Base-by-base conservation (phyloP, 495 filamentous ascomycete species). In the Xylaria sp. region DNA sequence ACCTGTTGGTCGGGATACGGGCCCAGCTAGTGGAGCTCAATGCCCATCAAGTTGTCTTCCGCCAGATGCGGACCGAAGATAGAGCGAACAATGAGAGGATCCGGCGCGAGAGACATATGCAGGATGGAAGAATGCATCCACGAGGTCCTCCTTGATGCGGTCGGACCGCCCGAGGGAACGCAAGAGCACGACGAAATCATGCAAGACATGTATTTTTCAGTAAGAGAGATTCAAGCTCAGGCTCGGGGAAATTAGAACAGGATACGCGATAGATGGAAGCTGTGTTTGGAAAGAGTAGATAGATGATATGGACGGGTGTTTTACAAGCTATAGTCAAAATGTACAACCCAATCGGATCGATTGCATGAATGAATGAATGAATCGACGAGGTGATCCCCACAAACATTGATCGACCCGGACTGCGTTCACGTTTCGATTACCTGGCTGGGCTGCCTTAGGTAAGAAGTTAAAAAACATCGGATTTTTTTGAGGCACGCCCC, bases 61-160 rank as follows among this genome's bases (percentile, higher is more conserved):
- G 58, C 40, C 33, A 37, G 57, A 73, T 74, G 72, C 74, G 70
- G 76, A 53, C 70, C 0, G 70, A 78, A 21, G 76, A 74, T n/a
- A 72, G 48, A n/a, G 24, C 26, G 17, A 50, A n/a, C 9, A 48
- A 69, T 1, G n/a, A 52, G 21, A 7, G 14, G 48, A 40, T 62
- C 12, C 46, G 62, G 43, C 26, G 50, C 15, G 37, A 68, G 40
- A 68, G 40, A n/a, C 21, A 33, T 55, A 46, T 67, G 11, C 40
- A 31, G 40, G 24, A 44, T 31, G 19, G 35, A 19, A n/a, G 19
- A 61, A 19, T 41, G 24, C 21, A 5, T 61, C 2, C 12, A 62
- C 44, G 55, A 50, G 1, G 26, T 41, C 44, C 15, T 41, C 44
- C 15, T 52, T 8, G 57, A 62, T 69, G 19, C 1, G 1, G 40